Evolutionary conservation across 129 eudicot genomes (phyloP), one percentile per base, ranked within the genome.

Genomic region (Heracleum sosnowskyi): DNA sequence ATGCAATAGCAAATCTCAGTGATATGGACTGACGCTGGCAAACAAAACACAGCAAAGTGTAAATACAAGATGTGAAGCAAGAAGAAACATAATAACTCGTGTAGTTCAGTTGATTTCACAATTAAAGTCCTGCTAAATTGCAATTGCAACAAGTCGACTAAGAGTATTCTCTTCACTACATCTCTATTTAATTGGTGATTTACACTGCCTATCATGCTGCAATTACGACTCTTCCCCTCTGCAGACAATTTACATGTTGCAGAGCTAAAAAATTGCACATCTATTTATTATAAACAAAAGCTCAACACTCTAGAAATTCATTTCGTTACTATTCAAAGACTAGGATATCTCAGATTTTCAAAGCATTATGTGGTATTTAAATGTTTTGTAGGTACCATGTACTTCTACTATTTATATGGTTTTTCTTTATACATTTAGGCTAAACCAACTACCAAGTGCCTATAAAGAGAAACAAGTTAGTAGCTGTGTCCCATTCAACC

Each of bases 11-110:
- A 26, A 69, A 69, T 74, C 77, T 45, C 76, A 77, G 49, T 80
- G 9, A 81, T 36, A 37, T n/a, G 22, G 79, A 45, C 47, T 28
- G 74, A n/a, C 80, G 64, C 87, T 84, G 87, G 74, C 77, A 53
- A 84, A 44, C 39, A 53, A 63, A 62, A 28, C 45, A 77, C 11
- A 11, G 40, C 26, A 47, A 74, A 53, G n/a, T 36, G 72, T 80
- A 28, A 39, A 53, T 66, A 35, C 39, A 66, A 74, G 49, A 31
- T 40, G 29, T 63, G 74, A 44, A 42, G 83, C 69, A 75, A 35
- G 37, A 29, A 57, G 37, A n/a, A 42, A 55, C 74, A 34, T 46
- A 74, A 57, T 55, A 2, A 33, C 39, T 18, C 28, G 66, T 40
- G 24, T 40, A n/a, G 34, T 33, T 72, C 31, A 22, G 53, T 72